Evolutionary conservation across 306 rosid species (phyloP).

Genomic region (Malus domestica): ASM211411v1 NC_041800.1:18430501-18431000

Average conservation of each 20-base stretch:
- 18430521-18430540: slow-evolving; percentile 53
- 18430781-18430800: slow-evolving; percentile 31
- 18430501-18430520: slow-evolving; percentile 46
- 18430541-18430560: slow-evolving; percentile 58
- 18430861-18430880: slow-evolving; percentile 32
- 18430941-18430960: neutral
- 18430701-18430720: slow-evolving; percentile 24
- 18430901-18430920: slow-evolving; percentile 10
- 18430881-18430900: slow-evolving; percentile 40
- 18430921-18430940: neutral
- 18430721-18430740: slow-evolving; percentile 43
- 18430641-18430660: slow-evolving; percentile 7
- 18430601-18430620: slow-evolving; percentile 19
- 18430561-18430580: slow-evolving; percentile 54
- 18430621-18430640: slow-evolving; percentile 17
- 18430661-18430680: slow-evolving; percentile 46
- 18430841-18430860: slow-evolving; percentile 18
- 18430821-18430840: slow-evolving; percentile 16
- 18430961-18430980: neutral
- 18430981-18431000: neutral
- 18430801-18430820: slow-evolving; percentile 22
- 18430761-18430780: slow-evolving; percentile 64
- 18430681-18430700: slow-evolving; percentile 28
- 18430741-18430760: slow-evolving; percentile 71
- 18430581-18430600: slow-evolving; percentile 26